Base-by-base conservation (phyloP, 176 grass and related monocot species). In the Triticum monococcum region DNA sequence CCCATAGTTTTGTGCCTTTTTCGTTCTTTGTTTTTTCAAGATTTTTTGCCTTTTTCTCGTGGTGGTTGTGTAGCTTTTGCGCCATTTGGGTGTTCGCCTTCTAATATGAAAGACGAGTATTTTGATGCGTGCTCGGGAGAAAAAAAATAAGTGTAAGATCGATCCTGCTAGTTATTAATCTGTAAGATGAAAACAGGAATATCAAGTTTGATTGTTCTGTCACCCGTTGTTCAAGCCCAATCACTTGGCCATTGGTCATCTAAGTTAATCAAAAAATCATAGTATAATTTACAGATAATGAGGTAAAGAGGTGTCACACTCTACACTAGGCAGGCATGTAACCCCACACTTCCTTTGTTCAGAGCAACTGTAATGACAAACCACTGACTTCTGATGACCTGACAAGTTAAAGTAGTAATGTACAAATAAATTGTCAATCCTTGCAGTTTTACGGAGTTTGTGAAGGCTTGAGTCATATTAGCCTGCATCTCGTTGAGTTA, bases 251-350 rank as follows among this genome's bases (percentile, higher is more conserved):
- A 78, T 72, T 35, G 66, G 26, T 25, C 32, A 67, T 13, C 26
- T 12, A 83, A 73, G 14, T 33, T 40, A 67, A 72, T 45, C 13
- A 86, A 41, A 59, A 72, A 43, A 83, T 30, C 24, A 84, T 54
- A 78, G 70, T 41, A 25, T 41, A 46, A 46, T 45, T 73, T 73
- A 73, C 38, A 73, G 70, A 12, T 14, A 73, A 73, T 12, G 12
- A 73, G 24, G 70, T 13, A 43, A 5, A 22, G 54, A 22, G 20
- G 9, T 59, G 54, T 33, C 4, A 59, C 20, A 46, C 54, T 66
- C 9, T 69, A 23, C 25, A 33, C 3, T 78, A 26, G 64, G 46
- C 25, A 82, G 31, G 31, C 20, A n/a, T 7, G 26, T 17, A n/a
- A 35, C 32, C 9, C 36, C 2, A 64, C 18, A 11, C 2, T 33